Conservation (phyloP, 1,139 yeast genomes). For the Magnusiomyces suaveolens region DNA sequence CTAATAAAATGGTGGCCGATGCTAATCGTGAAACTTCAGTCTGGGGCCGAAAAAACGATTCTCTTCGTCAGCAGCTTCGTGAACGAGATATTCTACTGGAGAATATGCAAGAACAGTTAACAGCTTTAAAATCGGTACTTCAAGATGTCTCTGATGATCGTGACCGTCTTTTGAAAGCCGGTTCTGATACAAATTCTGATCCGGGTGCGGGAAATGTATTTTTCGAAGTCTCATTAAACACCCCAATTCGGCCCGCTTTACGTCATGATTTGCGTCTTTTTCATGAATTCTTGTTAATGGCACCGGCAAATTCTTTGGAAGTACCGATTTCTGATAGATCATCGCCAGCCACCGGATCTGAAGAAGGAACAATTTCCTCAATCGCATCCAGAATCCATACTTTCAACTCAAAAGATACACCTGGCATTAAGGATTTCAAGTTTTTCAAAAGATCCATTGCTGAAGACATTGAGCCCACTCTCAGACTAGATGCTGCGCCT, state of each 20-base stretch:
- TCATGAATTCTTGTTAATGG: constrained; percentile 13
- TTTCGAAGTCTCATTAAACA: constrained; percentile 5
- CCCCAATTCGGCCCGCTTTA: constrained; percentile 17
- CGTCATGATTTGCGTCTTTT: constrained; percentile 19
- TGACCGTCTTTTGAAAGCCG: neutral
- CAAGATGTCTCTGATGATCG: constrained; percentile 29
- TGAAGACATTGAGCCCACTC: constrained; percentile 73
- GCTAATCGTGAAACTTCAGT: constrained; percentile 42
- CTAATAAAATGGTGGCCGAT: constrained; percentile 58
- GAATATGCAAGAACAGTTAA: constrained; percentile 58
- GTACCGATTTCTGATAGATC: constrained; percentile 16
- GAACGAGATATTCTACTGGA: constrained; percentile 66
- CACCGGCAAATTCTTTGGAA: constrained; percentile 1
- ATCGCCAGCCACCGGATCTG: constrained; percentile 16
- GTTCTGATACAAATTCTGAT: neutral
- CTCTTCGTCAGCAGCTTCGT: constrained; percentile 52
- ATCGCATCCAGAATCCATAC: constrained; percentile 12
- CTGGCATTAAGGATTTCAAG: constrained; percentile 43
- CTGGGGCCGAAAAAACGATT: constrained; percentile 37
- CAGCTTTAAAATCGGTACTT: constrained; percentile 54
- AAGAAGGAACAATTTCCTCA: constrained; percentile 9
- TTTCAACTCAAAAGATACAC: neutral
- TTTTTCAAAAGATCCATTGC: constrained; percentile 55
- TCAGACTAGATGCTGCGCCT: constrained; percentile 51
- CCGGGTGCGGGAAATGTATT: neutral